A percentile compares a stretch with the other conserved stretches of the same genome.
Evolutionary conservation across 2,329 filamentous ascomycete species (phyloP).

Genomic region (Aspergillus viridinutans): DNA sequence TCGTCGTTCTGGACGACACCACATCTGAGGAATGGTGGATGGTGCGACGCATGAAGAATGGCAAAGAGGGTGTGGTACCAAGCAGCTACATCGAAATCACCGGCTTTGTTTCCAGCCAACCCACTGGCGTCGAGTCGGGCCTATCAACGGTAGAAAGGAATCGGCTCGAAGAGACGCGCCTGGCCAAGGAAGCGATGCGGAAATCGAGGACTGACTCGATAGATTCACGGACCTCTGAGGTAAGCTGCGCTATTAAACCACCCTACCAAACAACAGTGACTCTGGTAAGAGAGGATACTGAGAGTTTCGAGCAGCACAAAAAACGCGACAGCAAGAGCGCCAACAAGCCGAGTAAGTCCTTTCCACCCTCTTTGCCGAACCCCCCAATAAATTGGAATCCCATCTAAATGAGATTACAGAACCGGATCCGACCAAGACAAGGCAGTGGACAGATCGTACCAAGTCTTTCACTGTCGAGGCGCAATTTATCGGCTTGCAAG

Average conservation of each 20-base stretch:
- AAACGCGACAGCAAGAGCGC: constrained; percentile 65
- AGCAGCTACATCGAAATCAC: constrained; percentile 93
- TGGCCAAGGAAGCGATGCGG: constrained; percentile 75
- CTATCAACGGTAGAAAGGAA: constrained; percentile 73
- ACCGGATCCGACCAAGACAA: constrained; percentile 75
- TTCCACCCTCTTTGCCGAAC: not conserved
- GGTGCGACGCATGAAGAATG: constrained; percentile 82
- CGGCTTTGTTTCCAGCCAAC: constrained; percentile 56
- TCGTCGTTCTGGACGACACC: constrained; percentile 79
- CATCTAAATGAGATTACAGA: constrained; percentile 47
- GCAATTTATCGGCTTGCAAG: constrained; percentile 88
- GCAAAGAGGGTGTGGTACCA: constrained; percentile 91
- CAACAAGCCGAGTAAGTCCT: constrained; percentile 67
- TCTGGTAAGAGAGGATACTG: constrained; percentile 54
- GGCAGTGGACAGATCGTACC: constrained; percentile 91
- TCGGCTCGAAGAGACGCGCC: constrained; percentile 71
- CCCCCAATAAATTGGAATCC: not conserved
- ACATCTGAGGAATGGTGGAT: constrained; percentile 99
- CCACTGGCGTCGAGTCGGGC: constrained; percentile 56
- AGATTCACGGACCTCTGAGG: constrained; percentile 58
- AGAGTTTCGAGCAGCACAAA: constrained; percentile 67
- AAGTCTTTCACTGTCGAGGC: constrained; percentile 97
- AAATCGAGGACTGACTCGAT: constrained; percentile 53
- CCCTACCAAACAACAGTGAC: not conserved
- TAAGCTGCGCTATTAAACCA: constrained; percentile 53